Evolutionary conservation across 2,329 filamentous ascomycete genomes (phyloP).

Genomic region (Volutella citrinella): DNA sequence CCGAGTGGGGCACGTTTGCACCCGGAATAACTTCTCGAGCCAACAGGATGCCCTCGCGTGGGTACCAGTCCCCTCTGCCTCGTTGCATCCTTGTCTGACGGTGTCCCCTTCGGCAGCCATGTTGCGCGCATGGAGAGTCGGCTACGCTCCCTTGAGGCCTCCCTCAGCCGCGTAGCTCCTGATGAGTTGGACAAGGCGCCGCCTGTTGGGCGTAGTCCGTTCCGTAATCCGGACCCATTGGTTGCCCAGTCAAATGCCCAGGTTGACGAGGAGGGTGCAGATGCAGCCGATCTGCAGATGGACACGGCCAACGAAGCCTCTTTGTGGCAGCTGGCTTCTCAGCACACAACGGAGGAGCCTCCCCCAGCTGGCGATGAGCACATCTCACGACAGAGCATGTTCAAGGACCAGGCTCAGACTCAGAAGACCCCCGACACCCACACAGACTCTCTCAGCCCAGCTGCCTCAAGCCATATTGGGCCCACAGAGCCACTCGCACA

Average conservation of each 20-base stretch:
- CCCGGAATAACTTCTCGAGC: constrained; percentile 16
- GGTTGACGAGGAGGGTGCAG: too few species aligned
- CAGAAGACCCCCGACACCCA: constrained; percentile 1
- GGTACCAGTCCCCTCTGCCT: constrained; percentile 1
- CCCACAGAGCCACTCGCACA: constrained; percentile 12
- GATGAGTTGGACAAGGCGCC: constrained; percentile 12
- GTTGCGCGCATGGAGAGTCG: constrained; percentile 9
- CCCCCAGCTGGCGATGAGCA: too few species aligned
- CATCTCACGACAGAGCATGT: too few species aligned
- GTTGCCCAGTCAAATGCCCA: too few species aligned
- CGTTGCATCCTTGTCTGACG: background rate
- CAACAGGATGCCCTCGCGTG: constrained; percentile 5
- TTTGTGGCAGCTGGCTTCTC: too few species aligned
- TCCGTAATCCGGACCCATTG: constrained; percentile 1
- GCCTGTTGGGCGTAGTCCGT: background rate
- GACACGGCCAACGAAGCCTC: too few species aligned
- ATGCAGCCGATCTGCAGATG: too few species aligned
- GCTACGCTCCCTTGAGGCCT: constrained; percentile 9
- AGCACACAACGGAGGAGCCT: too few species aligned
- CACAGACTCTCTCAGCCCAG: constrained; percentile 4
- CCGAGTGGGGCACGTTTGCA: constrained; percentile 26
- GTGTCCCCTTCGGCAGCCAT: constrained; percentile 4
- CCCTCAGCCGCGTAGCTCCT: constrained; percentile 7
- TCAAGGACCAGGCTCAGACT: constrained; percentile 1
- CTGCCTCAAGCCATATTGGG: constrained; percentile 8